Base-by-base conservation (phyloP, 2,329 filamentous ascomycete species). In the Fusarium multiceps region DNA sequence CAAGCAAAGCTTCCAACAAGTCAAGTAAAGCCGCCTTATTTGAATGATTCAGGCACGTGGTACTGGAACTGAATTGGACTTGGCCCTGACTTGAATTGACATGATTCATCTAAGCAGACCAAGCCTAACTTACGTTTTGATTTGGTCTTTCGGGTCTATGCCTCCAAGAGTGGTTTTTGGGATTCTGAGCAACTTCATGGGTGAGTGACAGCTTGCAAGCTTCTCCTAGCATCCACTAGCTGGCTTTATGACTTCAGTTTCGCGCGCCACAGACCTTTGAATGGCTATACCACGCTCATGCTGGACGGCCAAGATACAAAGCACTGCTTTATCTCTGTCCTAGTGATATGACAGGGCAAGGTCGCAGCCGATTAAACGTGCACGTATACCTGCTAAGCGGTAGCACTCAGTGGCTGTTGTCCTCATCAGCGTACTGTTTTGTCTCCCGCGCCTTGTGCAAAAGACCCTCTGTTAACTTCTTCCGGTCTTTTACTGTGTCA, bases 111-210 rank as follows among this genome's bases (percentile, higher is more conserved):
- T 37, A 5, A 18, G 34, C 10, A n/a, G 34, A 11, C 4, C 18
- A n/a, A 18, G 16, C 34, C 34, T 37, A 37, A 37, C 5, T 37
- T 7, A 37, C 6, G 18, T n/a, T n/a, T 6, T 3, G 10, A 10
- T 2, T 37, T 37, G 34, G 18, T 6, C 34, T 37, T 11, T 37
- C 34, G 16, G 9, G 3, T 37, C 16, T 34, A 6, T 37, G 5
- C 10, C 18, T 0, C 1, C 6, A n/a, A 11, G 6, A 37, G 18
- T 37, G 6, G 10, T 0, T n/a, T 37, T 11, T n/a, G 9, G 18
- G 10, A 37, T 18, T 11, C 34, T 37, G 9, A 37, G 5, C 34
- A n/a, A 37, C 5, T 1, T 11, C 34, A n/a, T 37, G 34, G 9
- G 34, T 37, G 6, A n/a, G 34, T 11, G 34, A 37, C 18, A n/a